Base-by-base conservation (phyloP, 106 monocot genomes). In the Agapanthus africanus region DNA sequence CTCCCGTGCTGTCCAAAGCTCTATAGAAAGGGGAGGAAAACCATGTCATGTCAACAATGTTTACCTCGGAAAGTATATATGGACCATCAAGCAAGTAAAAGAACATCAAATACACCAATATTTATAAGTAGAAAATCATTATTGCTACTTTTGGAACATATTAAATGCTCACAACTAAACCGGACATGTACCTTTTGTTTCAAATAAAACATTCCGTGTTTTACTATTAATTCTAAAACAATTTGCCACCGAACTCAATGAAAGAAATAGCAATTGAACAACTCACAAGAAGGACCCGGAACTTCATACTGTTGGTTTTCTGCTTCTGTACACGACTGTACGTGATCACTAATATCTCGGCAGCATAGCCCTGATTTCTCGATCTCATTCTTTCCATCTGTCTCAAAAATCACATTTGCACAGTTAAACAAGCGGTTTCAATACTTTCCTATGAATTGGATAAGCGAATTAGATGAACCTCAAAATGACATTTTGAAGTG, bases 1-100 rank as follows among this genome's bases (percentile, higher is more conserved):
- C 97, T 92, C 66, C 89, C 97, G 74, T 99, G 97, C 77, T 99
- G 97, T 34, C 97, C 97, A 89, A 99, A 99, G 84, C 89, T 99
- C 97, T 99, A 82, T 60, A 87, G n/a, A n/a, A n/a, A n/a, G n/a
- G n/a, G n/a, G n/a, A n/a, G n/a, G n/a, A n/a, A n/a, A n/a, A n/a
- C n/a, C 11, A 61, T 2, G 31, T 28, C 31, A 56, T 56, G 32
- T 9, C 61, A 61, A 33, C 8, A 28, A 61, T 28, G 61, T n/a
- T n/a, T n/a, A n/a, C n/a, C n/a, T n/a, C n/a, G n/a, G n/a, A n/a
- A n/a, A n/a, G n/a, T n/a, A n/a, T n/a, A n/a, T n/a, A n/a, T n/a
- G n/a, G n/a, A n/a, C 59, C 8, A 59, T 59, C 33, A 59, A 27
- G 28, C n/a, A n/a, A n/a, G n/a, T 59, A 30, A 56, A 56, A 26